These are phyloP conservation scores for Pseudogymnoascus sp. DNA, from an alignment of 2,329 filamentous ascomycete genomes.

Conservation along the genomic window DNA sequence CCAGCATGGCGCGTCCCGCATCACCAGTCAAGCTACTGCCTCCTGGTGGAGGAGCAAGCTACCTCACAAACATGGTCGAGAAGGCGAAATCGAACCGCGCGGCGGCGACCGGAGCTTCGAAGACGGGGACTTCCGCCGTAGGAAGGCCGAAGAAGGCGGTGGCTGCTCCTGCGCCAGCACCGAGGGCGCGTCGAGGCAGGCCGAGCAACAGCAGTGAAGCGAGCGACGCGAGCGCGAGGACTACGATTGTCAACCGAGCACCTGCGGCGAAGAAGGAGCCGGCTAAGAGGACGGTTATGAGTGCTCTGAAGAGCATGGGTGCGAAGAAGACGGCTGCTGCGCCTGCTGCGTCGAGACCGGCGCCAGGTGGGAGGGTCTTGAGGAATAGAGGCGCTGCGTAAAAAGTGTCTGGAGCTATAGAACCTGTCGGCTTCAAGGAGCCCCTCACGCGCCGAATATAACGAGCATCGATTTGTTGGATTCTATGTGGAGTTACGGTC, in stretches of 20 bases:
- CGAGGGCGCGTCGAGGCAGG: constrained; percentile 42
- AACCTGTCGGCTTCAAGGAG: not conserved
- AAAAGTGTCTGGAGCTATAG: not conserved
- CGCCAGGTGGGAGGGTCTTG: constrained; percentile 40
- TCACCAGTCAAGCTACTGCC: constrained; percentile 52
- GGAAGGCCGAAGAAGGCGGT: constrained; percentile 25
- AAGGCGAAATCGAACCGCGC: constrained; percentile 48
- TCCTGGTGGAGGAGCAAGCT: constrained; percentile 32
- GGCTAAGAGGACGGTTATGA: constrained; percentile 44
- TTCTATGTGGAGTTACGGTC: not conserved
- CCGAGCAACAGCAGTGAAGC: constrained; percentile 53
- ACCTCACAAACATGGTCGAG: constrained; percentile 51
- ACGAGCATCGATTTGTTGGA: not conserved
- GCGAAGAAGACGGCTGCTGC: constrained; percentile 42
- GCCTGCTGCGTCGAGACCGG: constrained; percentile 34
- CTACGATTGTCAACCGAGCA: constrained; percentile 42
- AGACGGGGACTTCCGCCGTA: constrained; percentile 12
- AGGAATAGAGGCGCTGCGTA: constrained; percentile 38
- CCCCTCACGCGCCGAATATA: not conserved
- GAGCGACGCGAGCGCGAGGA: constrained; percentile 52
- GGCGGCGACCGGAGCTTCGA: constrained; percentile 31
- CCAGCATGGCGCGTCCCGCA: constrained; percentile 46
- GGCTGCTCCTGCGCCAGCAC: constrained; percentile 27
- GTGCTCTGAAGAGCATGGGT: constrained; percentile 42
- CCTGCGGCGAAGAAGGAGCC: constrained; percentile 32